Evolutionary conservation across 192 early-diverging fungal genomes (phyloP), one percentile per base, ranked within the genome.

Genomic region (Coemansia erecta): DNA sequence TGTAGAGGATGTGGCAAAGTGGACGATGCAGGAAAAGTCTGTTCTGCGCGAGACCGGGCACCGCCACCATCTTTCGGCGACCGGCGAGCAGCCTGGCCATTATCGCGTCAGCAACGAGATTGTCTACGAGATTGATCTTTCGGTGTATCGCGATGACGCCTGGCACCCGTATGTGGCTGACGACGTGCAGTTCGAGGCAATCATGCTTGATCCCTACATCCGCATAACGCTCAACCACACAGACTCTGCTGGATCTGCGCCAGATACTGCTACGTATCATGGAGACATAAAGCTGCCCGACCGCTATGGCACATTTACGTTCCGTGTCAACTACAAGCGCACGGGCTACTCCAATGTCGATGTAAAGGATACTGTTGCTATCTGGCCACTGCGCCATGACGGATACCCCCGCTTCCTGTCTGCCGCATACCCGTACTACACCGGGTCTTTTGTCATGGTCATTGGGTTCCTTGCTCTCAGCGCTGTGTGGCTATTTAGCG

Each of bases 131-230:
- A 81, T 97, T 49, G 86, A 87, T 19, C 70, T 99, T 26, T 77
- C 89, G 0, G 92, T 94, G 69, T 95, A 89, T 78, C 64, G 73
- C 42, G 82, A 87, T 61, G 83, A 85, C 70, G 57, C 81, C 21
- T 99, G 95, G 94, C 81, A 82, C n/a, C 88, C 94, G 14, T 97
- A 90, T 67, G 28, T 17, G 15, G 75, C 80, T 35, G 82, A 89
- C 19, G 72, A 84, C 24, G 76, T 98, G 47, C 95, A 97, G 71
- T 87, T 98, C 57, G 92, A 95, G 71, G 83, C 92, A 35, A 90
- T 89, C 22, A 99, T 99, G 97, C 83, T 99, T 41, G 95, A 99
- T 70, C 97, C 97, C 9, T 95, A 98, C 72, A 82, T 99, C 56
- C 89, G 89, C 63, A 73, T 85, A 54, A 89, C 87, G 8, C 80